Evolutionary conservation across 495 filamentous ascomycete genomes (phyloP).

Genomic region (Cercophora newfieldiana): DNA sequence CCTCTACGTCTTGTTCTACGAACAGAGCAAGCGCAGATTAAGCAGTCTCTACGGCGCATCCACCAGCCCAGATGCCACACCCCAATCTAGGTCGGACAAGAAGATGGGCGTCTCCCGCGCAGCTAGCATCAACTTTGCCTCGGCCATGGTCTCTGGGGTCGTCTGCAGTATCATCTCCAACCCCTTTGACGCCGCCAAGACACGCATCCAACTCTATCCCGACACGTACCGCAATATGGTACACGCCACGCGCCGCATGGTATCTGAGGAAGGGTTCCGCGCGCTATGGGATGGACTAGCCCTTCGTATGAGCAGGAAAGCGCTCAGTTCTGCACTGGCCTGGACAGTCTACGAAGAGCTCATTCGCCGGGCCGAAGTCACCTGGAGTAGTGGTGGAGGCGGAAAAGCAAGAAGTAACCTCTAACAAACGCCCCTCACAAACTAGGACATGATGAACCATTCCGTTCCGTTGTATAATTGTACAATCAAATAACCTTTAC

Average conservation of each 20-base stretch:
- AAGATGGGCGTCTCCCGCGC: slow-evolving; percentile 47
- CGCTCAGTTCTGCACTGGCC: slow-evolving; percentile 83
- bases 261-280: slow-evolving; percentile 75
- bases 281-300: slow-evolving; percentile 86
- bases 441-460: too few species aligned
- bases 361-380: slow-evolving; percentile 70
- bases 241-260: slow-evolving; percentile 70
- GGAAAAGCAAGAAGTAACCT: slow-evolving; percentile 11
- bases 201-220: slow-evolving; percentile 87
- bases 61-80: slow-evolving; percentile 17
- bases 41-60: slow-evolving; percentile 36
- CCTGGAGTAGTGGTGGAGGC: slow-evolving; percentile 41
- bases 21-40: slow-evolving; percentile 75
- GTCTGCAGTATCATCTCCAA: slow-evolving; percentile 84
- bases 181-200: slow-evolving; percentile 96
- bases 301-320: slow-evolving; percentile 87
- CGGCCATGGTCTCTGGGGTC: slow-evolving; percentile 71
- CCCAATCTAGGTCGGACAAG: not conserved
- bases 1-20: slow-evolving; percentile 92
- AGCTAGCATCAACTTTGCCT: slow-evolving; percentile 79
- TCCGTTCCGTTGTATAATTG: not conserved
- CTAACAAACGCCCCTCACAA: not conserved
- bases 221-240: slow-evolving; percentile 82
- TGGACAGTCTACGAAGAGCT: slow-evolving; percentile 98
- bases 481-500: not conserved